Conservation (phyloP, 306 rosid species). For the Betula pendula region DNA sequence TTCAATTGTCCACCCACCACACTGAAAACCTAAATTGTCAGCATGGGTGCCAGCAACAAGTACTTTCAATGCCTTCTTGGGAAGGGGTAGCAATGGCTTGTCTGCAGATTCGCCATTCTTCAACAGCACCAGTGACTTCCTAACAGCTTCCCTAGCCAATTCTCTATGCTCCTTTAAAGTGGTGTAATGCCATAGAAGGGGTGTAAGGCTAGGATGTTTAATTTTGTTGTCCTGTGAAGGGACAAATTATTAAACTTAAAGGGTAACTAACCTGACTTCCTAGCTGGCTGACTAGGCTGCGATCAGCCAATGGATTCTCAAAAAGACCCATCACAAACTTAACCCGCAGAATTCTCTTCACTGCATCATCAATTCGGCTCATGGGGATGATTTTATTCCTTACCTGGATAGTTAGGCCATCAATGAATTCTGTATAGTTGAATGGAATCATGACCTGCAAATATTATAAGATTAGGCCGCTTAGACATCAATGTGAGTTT, state of each 20-base stretch:
- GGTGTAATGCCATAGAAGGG: neutral
- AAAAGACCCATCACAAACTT: constrained; percentile 12
- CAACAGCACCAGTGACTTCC: constrained; percentile 2
- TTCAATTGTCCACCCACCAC: constrained; percentile 10
- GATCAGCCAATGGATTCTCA: constrained; percentile 5
- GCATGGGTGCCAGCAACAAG: constrained; percentile 12
- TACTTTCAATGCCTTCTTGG: neutral
- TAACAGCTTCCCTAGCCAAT: constrained; percentile 10
- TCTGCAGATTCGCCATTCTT: constrained; percentile 7
- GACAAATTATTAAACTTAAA: neutral
- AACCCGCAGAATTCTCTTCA: constrained; percentile 4
- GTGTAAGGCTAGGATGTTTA: neutral
- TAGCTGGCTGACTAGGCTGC: neutral
- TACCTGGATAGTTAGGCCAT: neutral
- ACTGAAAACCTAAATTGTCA: constrained; percentile 4
- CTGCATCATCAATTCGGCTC: constrained; percentile 4
- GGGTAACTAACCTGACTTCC: constrained; percentile 1
- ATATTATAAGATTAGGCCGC: neutral
- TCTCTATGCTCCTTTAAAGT: constrained; percentile 1
- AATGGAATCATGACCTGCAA: constrained; percentile 8
- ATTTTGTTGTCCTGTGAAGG: neutral
- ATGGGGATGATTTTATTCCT: neutral
- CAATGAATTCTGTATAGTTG: constrained; percentile 10
- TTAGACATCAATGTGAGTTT: neutral
- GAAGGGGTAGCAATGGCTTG: neutral